Evolutionary conservation across 2,329 filamentous ascomycete species (phyloP).

Genomic region (Sporothrix euskadiensis): DNA sequence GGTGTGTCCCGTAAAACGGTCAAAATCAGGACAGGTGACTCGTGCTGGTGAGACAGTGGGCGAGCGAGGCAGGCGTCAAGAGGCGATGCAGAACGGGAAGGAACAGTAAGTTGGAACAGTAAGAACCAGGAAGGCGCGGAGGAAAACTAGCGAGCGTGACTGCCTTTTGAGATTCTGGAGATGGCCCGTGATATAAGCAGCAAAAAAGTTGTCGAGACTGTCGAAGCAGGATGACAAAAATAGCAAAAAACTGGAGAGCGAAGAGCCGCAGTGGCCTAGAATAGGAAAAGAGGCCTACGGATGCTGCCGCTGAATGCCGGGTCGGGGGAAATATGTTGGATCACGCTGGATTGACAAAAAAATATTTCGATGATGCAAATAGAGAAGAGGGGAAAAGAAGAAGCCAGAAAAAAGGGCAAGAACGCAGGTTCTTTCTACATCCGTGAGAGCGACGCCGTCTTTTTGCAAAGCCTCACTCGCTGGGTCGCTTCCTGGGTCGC

Average conservation of each 20-base stretch:
- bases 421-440: not conserved
- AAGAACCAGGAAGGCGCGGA: constrained; percentile 16
- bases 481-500: not conserved
- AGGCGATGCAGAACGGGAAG: not conserved
- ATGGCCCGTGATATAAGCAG: constrained; percentile 15
- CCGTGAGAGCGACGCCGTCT: constrained; percentile 4
- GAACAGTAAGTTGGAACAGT: not conserved
- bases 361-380: not conserved
- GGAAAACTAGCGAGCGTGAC: constrained; percentile 14
- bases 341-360: not conserved
- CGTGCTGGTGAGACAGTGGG: constrained; percentile 18
- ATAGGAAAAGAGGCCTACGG: constrained; percentile 17
- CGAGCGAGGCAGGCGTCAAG: not conserved
- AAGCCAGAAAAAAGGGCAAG: not conserved
- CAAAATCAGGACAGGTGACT: constrained; percentile 13
- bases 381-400: not conserved
- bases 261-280: constrained; percentile 18
- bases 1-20: not conserved
- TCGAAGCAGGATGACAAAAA: not conserved
- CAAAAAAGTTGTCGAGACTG: not conserved
- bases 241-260: not conserved
- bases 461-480: constrained; percentile 16
- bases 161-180: not conserved
- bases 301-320: constrained; percentile 9
- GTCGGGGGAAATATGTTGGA: not conserved